Percentiles rank a stretch among this genome's conserved stretches.
Evolutionary conservation across 768 basidiomycete species (phyloP).

Genomic region (Asterophora lycoperdoides): DNA sequence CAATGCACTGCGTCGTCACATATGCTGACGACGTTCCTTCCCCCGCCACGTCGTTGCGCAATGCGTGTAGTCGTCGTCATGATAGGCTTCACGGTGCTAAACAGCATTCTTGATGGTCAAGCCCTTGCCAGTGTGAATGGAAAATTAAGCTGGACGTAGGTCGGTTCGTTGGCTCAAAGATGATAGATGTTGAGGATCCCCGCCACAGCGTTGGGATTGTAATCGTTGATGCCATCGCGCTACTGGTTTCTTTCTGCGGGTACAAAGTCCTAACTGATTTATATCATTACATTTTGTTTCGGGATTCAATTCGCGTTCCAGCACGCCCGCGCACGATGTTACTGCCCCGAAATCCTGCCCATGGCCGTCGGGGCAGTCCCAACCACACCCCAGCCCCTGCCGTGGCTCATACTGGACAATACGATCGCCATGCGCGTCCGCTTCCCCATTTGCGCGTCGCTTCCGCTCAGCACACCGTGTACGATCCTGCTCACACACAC

Average conservation of each 20-base stretch:
- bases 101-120: constrained; percentile 68
- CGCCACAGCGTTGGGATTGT: constrained; percentile 70
- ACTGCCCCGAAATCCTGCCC: too few species aligned
- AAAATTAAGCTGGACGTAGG: constrained; percentile 42
- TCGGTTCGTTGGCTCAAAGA: constrained; percentile 1
- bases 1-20: too few species aligned
- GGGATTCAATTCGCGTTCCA: too few species aligned
- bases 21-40: too few species aligned
- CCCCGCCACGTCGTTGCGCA: too few species aligned
- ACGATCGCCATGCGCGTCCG: constrained; percentile 36
- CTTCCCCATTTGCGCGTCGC: constrained; percentile 62
- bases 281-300: too few species aligned
- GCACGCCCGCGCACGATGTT: too few species aligned
- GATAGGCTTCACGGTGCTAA: constrained; percentile 68
- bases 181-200: background rate
- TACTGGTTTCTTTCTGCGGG: constrained; percentile 62
- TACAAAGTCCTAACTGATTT: constrained; percentile 41
- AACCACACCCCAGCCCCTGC: too few species aligned
- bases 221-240: constrained; percentile 64
- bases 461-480: constrained; percentile 56
- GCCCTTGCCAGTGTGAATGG: constrained; percentile 39
- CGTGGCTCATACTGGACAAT: too few species aligned
- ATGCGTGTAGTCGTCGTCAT: constrained; percentile 58
- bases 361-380: too few species aligned
- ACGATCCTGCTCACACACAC: constrained; percentile 62